Evolutionary conservation across 257 asterid genomes (phyloP).

Genomic region (Ajuga chamaepitys): DNA sequence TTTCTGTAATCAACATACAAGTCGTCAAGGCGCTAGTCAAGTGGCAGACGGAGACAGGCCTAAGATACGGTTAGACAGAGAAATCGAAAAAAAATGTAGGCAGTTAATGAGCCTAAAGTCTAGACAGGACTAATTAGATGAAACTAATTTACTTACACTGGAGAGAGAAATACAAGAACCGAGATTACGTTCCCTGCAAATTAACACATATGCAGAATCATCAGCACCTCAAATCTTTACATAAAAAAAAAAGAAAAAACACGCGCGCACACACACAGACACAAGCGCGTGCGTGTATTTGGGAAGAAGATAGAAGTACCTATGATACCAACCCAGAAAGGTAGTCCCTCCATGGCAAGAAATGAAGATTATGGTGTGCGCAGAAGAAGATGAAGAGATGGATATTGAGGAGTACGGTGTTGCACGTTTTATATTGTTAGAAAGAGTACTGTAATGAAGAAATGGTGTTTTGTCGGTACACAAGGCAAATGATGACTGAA

Average conservation of each 20-base stretch:
- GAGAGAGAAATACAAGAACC: constrained; percentile 60
- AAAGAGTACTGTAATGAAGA: too few relatives aligned
- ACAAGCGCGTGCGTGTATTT: not conserved
- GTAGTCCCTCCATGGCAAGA: constrained; percentile 3
- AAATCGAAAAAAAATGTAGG: too few relatives aligned
- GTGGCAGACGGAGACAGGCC: too few relatives aligned
- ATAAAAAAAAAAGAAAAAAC: not conserved
- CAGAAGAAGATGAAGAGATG: not conserved
- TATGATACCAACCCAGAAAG: constrained; percentile 9
- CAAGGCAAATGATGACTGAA: not conserved
- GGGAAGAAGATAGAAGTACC: not conserved
- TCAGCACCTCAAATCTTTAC: not conserved
- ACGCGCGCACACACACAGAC: not conserved
- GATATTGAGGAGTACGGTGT: not conserved
- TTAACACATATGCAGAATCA: not conserved
- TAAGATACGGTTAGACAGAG: too few relatives aligned
- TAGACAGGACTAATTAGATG: too few relatives aligned
- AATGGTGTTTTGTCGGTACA: not conserved
- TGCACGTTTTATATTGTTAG: not conserved
- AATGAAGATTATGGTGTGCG: not conserved
- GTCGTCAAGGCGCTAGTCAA: too few relatives aligned
- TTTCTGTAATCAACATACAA: constrained; percentile 24
- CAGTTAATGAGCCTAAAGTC: too few relatives aligned
- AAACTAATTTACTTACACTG: constrained; percentile 43
- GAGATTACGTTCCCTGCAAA: constrained; percentile 56